These are phyloP conservation scores for Cudoniella acicularis DNA, from an alignment of 495 filamentous ascomycete genomes.

Conservation along the genomic window DNA sequence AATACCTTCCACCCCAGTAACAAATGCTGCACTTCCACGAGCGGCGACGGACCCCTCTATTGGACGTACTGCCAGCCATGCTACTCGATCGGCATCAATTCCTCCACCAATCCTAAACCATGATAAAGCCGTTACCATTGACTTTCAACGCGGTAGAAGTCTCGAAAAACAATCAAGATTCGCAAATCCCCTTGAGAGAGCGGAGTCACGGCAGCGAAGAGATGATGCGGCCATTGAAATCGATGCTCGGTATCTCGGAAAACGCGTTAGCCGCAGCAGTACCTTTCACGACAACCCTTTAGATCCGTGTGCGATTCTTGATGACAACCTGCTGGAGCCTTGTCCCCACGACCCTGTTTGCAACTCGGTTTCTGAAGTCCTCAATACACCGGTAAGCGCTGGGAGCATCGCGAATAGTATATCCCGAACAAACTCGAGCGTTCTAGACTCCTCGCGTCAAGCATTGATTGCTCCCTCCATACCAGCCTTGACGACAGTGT, in stretches of 20 bases:
- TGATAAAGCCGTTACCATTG: conserved; percentile 9
- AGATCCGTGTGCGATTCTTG: conserved; percentile 18
- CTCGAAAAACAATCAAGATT: conserved; percentile 7
- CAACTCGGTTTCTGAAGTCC: conserved; percentile 17
- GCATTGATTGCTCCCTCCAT: background rate
- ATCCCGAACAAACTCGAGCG: no score
- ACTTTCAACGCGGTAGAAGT: conserved; percentile 16
- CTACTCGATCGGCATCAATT: background rate
- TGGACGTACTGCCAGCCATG: no score
- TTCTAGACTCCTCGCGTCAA: background rate
- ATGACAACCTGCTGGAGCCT: conserved; percentile 24
- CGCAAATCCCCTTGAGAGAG: conserved; percentile 18
- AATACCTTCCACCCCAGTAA: no score
- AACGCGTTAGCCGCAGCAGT: conserved; percentile 21
- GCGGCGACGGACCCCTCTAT: no score
- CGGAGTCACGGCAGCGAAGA: conserved; percentile 14
- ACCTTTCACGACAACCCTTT: conserved; percentile 22
- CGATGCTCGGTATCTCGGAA: conserved; percentile 14
- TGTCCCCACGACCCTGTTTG: conserved; percentile 18
- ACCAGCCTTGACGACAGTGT: conserved; percentile 4
- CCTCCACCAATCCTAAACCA: background rate
- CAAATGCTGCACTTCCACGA: no score
- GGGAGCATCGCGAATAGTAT: no score
- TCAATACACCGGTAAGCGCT: background rate
- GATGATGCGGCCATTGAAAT: conserved; percentile 18